These are phyloP conservation scores for Quercus cerris DNA, from an alignment of 306 rosid species.

Conservation along the genomic window DNA sequence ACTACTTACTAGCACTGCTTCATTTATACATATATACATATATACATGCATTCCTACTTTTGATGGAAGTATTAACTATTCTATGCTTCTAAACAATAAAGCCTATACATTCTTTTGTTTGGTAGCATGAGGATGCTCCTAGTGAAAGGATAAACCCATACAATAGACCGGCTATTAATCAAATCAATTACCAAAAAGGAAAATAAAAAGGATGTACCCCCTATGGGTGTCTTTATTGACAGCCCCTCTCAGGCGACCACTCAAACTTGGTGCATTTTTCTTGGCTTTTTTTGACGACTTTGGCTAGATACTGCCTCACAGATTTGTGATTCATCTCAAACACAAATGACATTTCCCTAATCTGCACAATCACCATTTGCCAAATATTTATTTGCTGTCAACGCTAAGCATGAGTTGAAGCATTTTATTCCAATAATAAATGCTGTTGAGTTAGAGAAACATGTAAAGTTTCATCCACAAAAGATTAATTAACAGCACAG, in stretches of 20 bases:
- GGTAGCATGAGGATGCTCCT: background rate
- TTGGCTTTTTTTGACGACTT: slow-evolving; percentile 12
- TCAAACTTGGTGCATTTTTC: slow-evolving; percentile 20
- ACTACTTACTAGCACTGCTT: background rate
- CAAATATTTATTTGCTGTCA: background rate
- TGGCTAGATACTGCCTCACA: slow-evolving; percentile 41
- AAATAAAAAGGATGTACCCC: background rate
- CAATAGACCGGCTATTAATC: background rate
- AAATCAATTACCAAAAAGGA: background rate
- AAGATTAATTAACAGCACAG: background rate
- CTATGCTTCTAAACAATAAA: background rate
- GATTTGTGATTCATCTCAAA: slow-evolving; percentile 54
- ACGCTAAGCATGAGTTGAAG: background rate
- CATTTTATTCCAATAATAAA: slow-evolving; percentile 1
- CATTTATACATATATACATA: background rate
- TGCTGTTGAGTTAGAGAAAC: background rate
- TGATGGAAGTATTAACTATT: no score
- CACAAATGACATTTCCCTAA: slow-evolving; percentile 60
- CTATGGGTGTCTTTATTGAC: slow-evolving; percentile 8
- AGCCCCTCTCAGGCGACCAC: slow-evolving; percentile 29
- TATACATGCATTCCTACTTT: background rate
- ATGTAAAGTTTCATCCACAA: background rate
- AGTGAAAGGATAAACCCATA: background rate
- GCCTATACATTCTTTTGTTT: background rate
- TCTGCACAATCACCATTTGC: slow-evolving; percentile 49